Base-by-base conservation (phyloP, 1,284 basidiomycete species). In the Caloboletus firmus region DNA sequence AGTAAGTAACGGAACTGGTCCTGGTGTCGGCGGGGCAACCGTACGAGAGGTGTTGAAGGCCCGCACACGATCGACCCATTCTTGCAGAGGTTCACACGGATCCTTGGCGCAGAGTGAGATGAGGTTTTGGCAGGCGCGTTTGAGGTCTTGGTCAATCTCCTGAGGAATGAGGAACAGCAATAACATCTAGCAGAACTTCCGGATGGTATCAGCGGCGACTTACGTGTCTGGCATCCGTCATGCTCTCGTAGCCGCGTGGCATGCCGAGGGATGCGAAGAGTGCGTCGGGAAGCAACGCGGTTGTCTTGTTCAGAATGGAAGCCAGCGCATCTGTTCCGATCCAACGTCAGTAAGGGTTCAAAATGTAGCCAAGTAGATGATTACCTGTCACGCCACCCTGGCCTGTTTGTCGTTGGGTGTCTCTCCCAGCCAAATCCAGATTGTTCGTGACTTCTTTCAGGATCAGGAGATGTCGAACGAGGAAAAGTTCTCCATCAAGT, bases 391-490 rank as follows among this genome's bases (percentile, higher is more conserved):
- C 74, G 22, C 80, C 79, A 32, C 75, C 74, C 51, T 77, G 71
- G 49, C 77, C 74, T 31, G 72, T 60, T 36, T 64, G 61, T 37
- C 62, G 66, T 63, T 70, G 56, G 5, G 67, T 65, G 50, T 79
- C 74, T 52, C 72, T 74, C 49, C 79, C 72, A 30, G 75, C 82
- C 36, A 91, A 72, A 58, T 93, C 91, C 49, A 96, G 74, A 56
- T 83, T 87, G 35, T 84, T 79, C 6, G 87, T 81, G 66, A 96
- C 86, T 73, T 98, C 94, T 70, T 96, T 97, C 57, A 97, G 70
- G 37, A 96, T 89, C 49, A 97, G 74, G n/a, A 96, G 71, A 73
- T 98, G 94, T 44, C 93, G 81, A 18, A 94, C 85, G 39, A 95
- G 81, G 77, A 97, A 97, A 15, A 97, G 75, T 31, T 86, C 79